Base-by-base conservation (phyloP, 257 asterid genomes). In the Scutellaria barbata region DNA sequence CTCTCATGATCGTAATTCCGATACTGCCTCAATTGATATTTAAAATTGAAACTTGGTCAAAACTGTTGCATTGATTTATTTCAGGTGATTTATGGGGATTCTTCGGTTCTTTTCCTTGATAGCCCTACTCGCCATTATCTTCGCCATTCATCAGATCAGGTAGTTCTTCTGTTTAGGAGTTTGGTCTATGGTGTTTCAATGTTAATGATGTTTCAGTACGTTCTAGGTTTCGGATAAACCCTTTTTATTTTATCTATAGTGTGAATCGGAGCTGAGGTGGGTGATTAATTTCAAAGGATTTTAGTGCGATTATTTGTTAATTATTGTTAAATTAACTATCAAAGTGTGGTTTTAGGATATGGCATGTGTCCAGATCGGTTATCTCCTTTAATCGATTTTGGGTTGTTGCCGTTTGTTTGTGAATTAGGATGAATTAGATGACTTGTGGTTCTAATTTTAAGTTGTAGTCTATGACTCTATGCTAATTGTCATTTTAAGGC, bases 41-140 rank as follows among this genome's bases (percentile, higher is more conserved):
- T 37, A 20, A 56, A 57, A 41, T 59, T 43, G 20, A 48, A 56
- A 71, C 71, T 67, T 62, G 76, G 46, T 54, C 25, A 51, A 20
- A 16, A 39, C 14, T 53, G 43, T 54, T 62, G 51, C 20, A 76
- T 37, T 73, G 77, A 77, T 77, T 65, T 71, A 70, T 73, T 70
- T 76, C 89, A 85, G 90, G 84, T 74, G 69, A 74, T 74, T 30
- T 80, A 63, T 80, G 95, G 87, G 63, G 84, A 87, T 41, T 76
- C 92, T 2, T 80, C 96, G 33, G 95, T 87, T 40, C 74, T 66
- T 53, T 92, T 89, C 63, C 74, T 92, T 35, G 98, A 92, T 11
- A 81, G 89, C 65, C 83, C 89, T 51, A 74, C 84, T 64, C 87
- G 80, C 62, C 72, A 71, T 59, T 87, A 87, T 71, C 80, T 92